These are phyloP conservation scores for Chimonanthus salicifolius DNA, from an alignment of 164 flowering plant genomes.

Conservation along the genomic window DNA sequence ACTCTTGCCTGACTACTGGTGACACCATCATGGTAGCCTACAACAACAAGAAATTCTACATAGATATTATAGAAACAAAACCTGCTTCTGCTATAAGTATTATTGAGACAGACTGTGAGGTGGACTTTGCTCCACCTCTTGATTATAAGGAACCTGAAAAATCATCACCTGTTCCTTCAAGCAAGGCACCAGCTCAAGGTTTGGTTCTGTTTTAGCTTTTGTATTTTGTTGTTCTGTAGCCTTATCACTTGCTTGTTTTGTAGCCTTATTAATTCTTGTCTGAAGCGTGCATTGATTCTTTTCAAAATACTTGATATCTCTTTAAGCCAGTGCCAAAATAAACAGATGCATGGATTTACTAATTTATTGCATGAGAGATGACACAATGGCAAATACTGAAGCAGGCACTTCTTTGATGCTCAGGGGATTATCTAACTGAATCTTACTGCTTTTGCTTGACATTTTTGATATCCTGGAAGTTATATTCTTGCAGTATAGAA, in stretches of 20 bases:
- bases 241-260: background rate
- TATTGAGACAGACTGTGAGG: slow-evolving; percentile 95
- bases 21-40: slow-evolving; percentile 92
- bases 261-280: background rate
- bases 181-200: slow-evolving; percentile 62
- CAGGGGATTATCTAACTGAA: too few species aligned
- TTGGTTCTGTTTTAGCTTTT: background rate
- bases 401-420: too few species aligned
- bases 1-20: slow-evolving; percentile 83
- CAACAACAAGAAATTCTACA: slow-evolving; percentile 76
- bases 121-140: slow-evolving; percentile 94
- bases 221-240: background rate
- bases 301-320: too few species aligned
- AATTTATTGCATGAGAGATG: too few species aligned
- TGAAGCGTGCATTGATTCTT: background rate
- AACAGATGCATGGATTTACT: too few species aligned
- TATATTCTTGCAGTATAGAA: too few species aligned
- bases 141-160: slow-evolving; percentile 84
- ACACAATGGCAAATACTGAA: too few species aligned
- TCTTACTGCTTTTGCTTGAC: too few species aligned
- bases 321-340: background rate
- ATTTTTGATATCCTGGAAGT: too few species aligned
- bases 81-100: slow-evolving; percentile 80
- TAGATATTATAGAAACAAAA: slow-evolving; percentile 80
- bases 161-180: slow-evolving; percentile 24